A percentile compares a stretch with the other conserved stretches of the same genome.
These are phyloP conservation scores for Microbotryomycetes sp. DNA, from an alignment of 1,284 basidiomycete species.

Conservation along the genomic window DNA sequence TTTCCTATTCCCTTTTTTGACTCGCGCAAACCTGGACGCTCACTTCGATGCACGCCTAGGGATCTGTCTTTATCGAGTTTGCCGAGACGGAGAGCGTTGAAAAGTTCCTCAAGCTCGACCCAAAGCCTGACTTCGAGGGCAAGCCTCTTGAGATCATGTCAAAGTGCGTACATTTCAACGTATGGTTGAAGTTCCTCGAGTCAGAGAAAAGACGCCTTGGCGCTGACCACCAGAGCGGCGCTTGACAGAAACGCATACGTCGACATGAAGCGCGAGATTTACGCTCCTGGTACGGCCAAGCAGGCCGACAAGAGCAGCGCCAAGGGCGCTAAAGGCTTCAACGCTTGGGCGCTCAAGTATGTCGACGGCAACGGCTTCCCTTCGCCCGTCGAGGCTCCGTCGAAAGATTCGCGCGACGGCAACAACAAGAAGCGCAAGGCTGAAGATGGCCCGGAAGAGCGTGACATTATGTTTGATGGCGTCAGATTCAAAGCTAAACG, in stretches of 20 bases:
- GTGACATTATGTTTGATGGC: conserved; percentile 39
- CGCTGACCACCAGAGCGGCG: too few species aligned
- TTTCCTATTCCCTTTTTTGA: neutral
- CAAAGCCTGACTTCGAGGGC: conserved; percentile 63
- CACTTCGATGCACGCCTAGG: conserved; percentile 48
- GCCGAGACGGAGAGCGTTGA: conserved; percentile 62
- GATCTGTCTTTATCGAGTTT: conserved; percentile 90
- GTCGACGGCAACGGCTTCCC: conserved; percentile 36
- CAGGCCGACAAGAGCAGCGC: conserved; percentile 46
- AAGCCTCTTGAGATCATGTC: conserved; percentile 72
- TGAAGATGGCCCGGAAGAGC: conserved; percentile 29
- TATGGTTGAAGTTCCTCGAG: too few species aligned
- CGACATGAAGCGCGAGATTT: conserved; percentile 86
- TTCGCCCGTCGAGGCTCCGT: conserved; percentile 37
- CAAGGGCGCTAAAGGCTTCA: conserved; percentile 79
- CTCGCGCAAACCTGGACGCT: neutral
- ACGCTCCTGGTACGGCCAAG: conserved; percentile 50
- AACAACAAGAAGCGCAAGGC: conserved; percentile 43
- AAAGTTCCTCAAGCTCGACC: conserved; percentile 68
- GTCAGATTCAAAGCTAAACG: conserved; percentile 24
- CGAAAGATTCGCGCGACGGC: conserved; percentile 40
- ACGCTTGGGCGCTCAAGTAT: conserved; percentile 57
- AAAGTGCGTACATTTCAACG: conserved; percentile 61
- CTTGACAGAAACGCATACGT: conserved; percentile 84
- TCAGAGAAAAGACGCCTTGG: neutral